Base-by-base conservation (phyloP, 805 yeast genomes). In the Kluyveromyces nonfermentans region DNA sequence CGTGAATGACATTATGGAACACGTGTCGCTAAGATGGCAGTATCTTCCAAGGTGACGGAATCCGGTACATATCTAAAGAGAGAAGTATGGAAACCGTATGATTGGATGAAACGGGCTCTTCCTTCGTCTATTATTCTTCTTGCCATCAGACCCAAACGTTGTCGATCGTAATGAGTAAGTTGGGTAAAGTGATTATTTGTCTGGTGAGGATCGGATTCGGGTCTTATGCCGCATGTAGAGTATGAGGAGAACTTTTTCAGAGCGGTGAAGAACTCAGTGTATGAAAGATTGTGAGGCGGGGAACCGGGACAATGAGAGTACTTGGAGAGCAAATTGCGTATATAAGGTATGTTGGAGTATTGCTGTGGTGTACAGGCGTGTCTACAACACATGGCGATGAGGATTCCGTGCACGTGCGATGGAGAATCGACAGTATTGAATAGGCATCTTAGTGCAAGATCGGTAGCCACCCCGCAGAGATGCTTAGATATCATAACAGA, bases 391-490 rank as follows among this genome's bases (percentile, higher is more conserved):
- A 89, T 82, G 20, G 97, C 97, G 28, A 88, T 85, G 22, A 85
- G 64, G 49, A 84, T 63, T 0, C 93, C 94, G 3, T 63, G 60
- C 39, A 78, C 65, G 46, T 35, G 17, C 33, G 37, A 18, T 19
- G 3, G 33, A 33, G 21, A 45, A 16, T 28, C 51, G 0, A 69
- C 57, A 46, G 62, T 61, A 35, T 74, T 73, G 37, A 71, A 47
- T 2, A 87, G 59, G 63, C 87, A 82, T 51, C 78, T 70, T 20
- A 89, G 62, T 0, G 96, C 83, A 40, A 88, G 66, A 59, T 88
- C 97, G 0, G 96, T 89, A 1, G 97, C 97, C 3, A 84, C 94
- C 5, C 97, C 97, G 64, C 97, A 88, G 31, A 89, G 64, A 64
- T 88, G 97, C 60, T 88, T 88, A 4, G 96, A 87, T 2, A 88